Percentiles rank a stretch among this genome's conserved stretches.
Conservation (phyloP, 1,284 basidiomycete species). For the Tilletiaria anomala region DNA sequence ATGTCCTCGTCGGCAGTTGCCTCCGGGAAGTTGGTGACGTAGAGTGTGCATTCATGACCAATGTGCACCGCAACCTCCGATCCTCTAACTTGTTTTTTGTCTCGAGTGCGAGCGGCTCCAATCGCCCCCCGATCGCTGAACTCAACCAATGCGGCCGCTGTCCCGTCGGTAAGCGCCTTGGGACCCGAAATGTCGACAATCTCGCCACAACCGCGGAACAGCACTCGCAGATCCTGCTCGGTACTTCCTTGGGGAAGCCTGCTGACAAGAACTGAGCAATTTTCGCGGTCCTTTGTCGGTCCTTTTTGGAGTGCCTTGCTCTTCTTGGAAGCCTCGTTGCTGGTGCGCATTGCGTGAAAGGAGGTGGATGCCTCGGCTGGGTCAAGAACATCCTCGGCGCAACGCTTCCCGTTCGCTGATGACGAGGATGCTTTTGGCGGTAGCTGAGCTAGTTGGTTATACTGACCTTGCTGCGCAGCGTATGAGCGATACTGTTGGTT, state of each 20-base stretch:
- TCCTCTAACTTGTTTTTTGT: constrained; percentile 62
- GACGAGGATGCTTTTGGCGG: neutral
- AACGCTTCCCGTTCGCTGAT: constrained; percentile 14
- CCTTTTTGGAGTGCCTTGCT: constrained; percentile 13
- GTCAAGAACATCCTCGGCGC: constrained; percentile 10
- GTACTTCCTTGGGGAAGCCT: constrained; percentile 51
- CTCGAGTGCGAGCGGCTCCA: constrained; percentile 73
- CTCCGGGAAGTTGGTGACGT: constrained; percentile 90
- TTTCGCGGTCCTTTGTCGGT: constrained; percentile 65
- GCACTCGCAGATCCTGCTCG: constrained; percentile 53
- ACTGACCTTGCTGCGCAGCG: constrained; percentile 40
- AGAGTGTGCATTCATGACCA: constrained; percentile 86
- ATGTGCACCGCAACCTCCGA: constrained; percentile 64
- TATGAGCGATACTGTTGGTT: neutral
- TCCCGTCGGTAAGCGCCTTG: constrained; percentile 3
- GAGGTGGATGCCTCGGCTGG: constrained; percentile 5
- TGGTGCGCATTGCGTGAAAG: constrained; percentile 1
- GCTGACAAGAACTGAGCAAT: constrained; percentile 75
- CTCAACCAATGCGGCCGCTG: constrained; percentile 41
- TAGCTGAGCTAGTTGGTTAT: constrained; percentile 1
- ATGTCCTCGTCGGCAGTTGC: constrained; percentile 61
- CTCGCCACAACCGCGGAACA: constrained; percentile 58
- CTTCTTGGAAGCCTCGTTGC: constrained; percentile 13
- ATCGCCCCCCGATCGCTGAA: constrained; percentile 43
- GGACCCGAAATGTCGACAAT: constrained; percentile 28